A percentile compares a stretch with the other conserved stretches of the same genome.
phyloP scores from a whole-genome alignment of 257 asterid species.

The Oldenlandia corymbosa region DNA sequence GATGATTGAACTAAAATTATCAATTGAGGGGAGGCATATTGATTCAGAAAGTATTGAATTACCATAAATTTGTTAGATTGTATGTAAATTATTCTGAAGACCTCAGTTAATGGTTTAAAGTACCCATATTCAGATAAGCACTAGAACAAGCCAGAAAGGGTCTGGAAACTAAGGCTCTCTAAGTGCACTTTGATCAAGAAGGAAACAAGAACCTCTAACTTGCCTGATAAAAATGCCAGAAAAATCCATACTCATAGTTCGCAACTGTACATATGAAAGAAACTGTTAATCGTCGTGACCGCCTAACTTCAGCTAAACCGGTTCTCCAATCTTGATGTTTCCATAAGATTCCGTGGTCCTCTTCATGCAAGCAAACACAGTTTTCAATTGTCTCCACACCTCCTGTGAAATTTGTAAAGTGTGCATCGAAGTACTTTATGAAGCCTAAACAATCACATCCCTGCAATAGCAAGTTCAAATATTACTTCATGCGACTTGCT shows the following conservation, averaged over 20 bases:
- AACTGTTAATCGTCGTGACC: conserved; percentile 94
- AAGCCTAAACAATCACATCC: conserved; percentile 97
- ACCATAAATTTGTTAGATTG: neutral
- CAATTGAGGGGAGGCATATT: neutral
- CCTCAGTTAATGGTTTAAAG: neutral
- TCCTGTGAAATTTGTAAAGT: conserved; percentile 86
- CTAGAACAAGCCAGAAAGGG: neutral
- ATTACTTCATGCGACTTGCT: neutral
- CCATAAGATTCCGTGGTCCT: conserved; percentile 95
- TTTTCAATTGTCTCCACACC: conserved; percentile 93
- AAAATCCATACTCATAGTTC: conserved; percentile 92
- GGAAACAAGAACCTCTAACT: conserved; percentile 14
- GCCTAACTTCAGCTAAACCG: conserved; percentile 83
- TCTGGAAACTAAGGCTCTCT: neutral
- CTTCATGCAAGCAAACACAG: conserved; percentile 97
- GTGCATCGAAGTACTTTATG: conserved; percentile 84
- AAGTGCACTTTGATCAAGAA: neutral
- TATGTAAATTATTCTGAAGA: neutral
- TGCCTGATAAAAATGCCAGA: conserved; percentile 98
- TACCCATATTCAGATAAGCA: neutral
- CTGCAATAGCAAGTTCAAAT: conserved; percentile 29
- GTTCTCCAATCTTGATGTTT: conserved; percentile 99
- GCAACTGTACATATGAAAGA: conserved; percentile 95
- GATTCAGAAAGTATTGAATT: neutral
- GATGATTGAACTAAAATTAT: neutral